These are phyloP conservation scores for Suillus ampliporus DNA, from an alignment of 768 basidiomycete species.

Conservation along the genomic window DNA sequence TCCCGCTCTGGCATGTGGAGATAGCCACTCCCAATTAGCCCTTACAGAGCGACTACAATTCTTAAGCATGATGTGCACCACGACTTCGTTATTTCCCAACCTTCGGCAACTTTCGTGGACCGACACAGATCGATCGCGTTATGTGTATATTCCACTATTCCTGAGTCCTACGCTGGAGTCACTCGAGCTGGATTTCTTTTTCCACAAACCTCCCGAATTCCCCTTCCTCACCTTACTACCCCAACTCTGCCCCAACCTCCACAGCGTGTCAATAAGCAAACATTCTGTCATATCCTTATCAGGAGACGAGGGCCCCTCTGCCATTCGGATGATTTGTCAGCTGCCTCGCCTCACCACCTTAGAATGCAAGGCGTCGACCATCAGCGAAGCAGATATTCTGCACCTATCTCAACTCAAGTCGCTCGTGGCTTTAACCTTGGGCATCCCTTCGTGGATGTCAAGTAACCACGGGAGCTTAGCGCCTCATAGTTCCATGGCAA, in stretches of 20 bases:
- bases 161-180: constrained; percentile 6
- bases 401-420: constrained; percentile 3
- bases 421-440: background rate
- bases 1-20: background rate
- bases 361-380: constrained; percentile 5
- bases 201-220: constrained; percentile 7
- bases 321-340: background rate
- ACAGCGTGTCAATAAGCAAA: constrained; percentile 5
- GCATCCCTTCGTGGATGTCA: constrained; percentile 4
- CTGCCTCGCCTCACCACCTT: constrained; percentile 5
- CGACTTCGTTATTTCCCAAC: background rate
- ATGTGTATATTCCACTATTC: constrained; percentile 5
- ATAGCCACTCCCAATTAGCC: background rate
- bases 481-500: background rate
- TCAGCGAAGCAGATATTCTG: constrained; percentile 3
- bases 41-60: background rate
- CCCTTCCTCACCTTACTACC: constrained; percentile 1
- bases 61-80: background rate
- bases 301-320: constrained; percentile 1
- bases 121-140: constrained; percentile 8
- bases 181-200: constrained; percentile 7
- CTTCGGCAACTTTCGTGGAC: constrained; percentile 5
- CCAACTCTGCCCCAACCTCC: constrained; percentile 5
- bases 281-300: constrained; percentile 2
- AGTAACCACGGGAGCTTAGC: background rate